Evolutionary conservation across 2,329 filamentous ascomycete genomes (phyloP), one percentile per base, ranked within the genome.

Genomic region (Colletotrichum australisinense): DNA sequence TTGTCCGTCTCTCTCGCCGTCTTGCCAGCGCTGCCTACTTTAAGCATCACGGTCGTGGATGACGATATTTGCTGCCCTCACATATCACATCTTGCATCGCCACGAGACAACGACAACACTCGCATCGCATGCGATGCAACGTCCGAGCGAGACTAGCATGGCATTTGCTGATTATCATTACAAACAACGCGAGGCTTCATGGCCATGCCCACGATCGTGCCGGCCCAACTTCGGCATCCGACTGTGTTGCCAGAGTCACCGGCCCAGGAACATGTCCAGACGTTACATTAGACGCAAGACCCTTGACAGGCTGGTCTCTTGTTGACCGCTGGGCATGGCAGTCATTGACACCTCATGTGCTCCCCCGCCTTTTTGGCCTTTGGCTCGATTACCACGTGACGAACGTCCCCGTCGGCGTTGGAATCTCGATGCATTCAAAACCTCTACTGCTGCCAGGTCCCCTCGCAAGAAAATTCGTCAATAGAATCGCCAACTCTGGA

Each of bases 151-250:
- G 19, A 56, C 35, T 24, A 22, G 30, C 42, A 32, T 9, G 28
- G 14, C 30, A 22, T 46, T 35, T 55, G 62, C 16, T 19, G 30
- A 8, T 11, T 24, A n/a, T 19, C n/a, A 8, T 28, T 30, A n/a
- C 30, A 19, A 56, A 35, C 52, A 24, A 59, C 1, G 11, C 22
- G 11, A 53, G 26, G 28, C 28, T 9, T 32, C 42, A 52, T 55
- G 53, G 38, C 58, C 30, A 58, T 55, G 53, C 42, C 58, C 30
- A 46, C 28, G 6, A 28, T 63, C 24, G 32, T 38, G 4, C 42
- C 65, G 69, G 53, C 24, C 30, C 65, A 59, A 69, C 28, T 24
- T 64, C 59, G 59, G 58, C 24, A 46, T 72, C 22, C 38, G 56
- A 57, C 57, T 12, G 14, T 32, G 65, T 68, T 69, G 59, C 59